A percentile compares a stretch with the other conserved stretches of the same genome.
Conservation (phyloP, 2,329 filamentous ascomycete genomes). For the Neopestalotiopsis rosae region DNA sequence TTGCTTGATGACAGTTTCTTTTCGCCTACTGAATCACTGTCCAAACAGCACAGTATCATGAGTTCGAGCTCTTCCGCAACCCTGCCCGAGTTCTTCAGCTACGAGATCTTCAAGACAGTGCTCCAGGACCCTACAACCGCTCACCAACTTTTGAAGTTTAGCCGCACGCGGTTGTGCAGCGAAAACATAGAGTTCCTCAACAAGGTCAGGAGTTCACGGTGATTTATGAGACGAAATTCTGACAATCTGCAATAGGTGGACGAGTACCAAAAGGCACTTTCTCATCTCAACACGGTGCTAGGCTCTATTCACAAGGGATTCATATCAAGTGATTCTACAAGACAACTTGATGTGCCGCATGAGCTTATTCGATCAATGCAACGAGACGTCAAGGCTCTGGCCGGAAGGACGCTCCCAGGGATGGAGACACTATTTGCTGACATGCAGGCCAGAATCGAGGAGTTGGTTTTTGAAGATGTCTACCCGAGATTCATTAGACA, state of each 20-base stretch:
- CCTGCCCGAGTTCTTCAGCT: slow-evolving; percentile 46
- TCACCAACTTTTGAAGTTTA: slow-evolving; percentile 47
- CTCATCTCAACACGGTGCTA: slow-evolving; percentile 44
- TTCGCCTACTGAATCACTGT: not conserved
- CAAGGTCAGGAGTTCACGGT: slow-evolving; percentile 39
- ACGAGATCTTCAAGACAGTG: slow-evolving; percentile 46
- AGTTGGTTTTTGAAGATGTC: slow-evolving; percentile 46
- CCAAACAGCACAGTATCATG: not conserved
- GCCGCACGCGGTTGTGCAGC: slow-evolving; percentile 43
- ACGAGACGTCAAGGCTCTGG: slow-evolving; percentile 30
- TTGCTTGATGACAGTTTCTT: not conserved
- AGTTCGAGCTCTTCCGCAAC: slow-evolving; percentile 18
- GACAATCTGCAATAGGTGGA: slow-evolving; percentile 37
- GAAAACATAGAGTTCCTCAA: slow-evolving; percentile 53
- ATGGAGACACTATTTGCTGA: slow-evolving; percentile 46
- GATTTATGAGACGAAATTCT: not conserved
- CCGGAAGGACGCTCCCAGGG: slow-evolving; percentile 40
- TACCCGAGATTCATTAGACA: slow-evolving; percentile 57
- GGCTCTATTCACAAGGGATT: slow-evolving; percentile 39
- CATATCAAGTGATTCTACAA: slow-evolving; percentile 24
- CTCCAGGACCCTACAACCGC: slow-evolving; percentile 48
- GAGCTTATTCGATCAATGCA: slow-evolving; percentile 34
- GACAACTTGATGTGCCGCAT: slow-evolving; percentile 35
- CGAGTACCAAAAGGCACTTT: slow-evolving; percentile 47
- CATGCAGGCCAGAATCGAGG: slow-evolving; percentile 46